These are phyloP conservation scores for Cladosporium phlei DNA, from an alignment of 2,329 filamentous ascomycete genomes.

Conservation along the genomic window DNA sequence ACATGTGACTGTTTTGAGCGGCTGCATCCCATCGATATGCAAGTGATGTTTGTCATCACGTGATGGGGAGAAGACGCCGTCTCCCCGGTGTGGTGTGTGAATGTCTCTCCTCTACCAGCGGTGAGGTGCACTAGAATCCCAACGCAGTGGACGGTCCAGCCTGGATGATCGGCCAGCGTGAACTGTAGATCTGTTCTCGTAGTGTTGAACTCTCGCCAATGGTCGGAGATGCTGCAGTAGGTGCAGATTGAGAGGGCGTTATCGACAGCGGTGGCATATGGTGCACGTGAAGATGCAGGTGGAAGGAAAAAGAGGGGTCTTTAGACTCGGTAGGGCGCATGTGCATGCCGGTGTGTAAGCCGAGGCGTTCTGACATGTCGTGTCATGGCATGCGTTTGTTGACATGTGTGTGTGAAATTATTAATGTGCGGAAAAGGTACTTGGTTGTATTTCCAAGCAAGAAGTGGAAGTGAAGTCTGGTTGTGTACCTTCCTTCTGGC, in stretches of 20 bases:
- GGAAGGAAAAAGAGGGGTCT: conserved; percentile 2
- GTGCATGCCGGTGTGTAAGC: background rate
- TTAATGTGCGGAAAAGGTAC: background rate
- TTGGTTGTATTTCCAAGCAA: background rate
- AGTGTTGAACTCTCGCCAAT: background rate
- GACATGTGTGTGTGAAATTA: background rate
- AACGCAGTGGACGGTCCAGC: background rate
- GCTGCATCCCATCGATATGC: too few relatives aligned
- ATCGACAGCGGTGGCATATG: conserved; percentile 1
- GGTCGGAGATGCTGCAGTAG: background rate
- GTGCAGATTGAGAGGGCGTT: background rate
- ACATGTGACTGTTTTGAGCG: too few relatives aligned
- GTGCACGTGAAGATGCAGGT: background rate
- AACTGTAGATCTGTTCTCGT: background rate
- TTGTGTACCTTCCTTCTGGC: background rate
- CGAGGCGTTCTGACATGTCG: background rate
- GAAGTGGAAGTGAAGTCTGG: conserved; percentile 4
- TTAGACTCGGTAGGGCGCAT: background rate
- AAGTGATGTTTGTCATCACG: too few relatives aligned
- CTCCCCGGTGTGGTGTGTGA: too few relatives aligned
- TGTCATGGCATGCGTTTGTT: background rate
- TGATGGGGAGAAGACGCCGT: too few relatives aligned
- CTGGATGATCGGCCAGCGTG: background rate
- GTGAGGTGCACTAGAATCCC: background rate
- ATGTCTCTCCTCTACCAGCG: background rate